These are phyloP conservation scores for Ephemerocybe angulata DNA, from an alignment of 768 basidiomycete species.

Conservation along the genomic window DNA sequence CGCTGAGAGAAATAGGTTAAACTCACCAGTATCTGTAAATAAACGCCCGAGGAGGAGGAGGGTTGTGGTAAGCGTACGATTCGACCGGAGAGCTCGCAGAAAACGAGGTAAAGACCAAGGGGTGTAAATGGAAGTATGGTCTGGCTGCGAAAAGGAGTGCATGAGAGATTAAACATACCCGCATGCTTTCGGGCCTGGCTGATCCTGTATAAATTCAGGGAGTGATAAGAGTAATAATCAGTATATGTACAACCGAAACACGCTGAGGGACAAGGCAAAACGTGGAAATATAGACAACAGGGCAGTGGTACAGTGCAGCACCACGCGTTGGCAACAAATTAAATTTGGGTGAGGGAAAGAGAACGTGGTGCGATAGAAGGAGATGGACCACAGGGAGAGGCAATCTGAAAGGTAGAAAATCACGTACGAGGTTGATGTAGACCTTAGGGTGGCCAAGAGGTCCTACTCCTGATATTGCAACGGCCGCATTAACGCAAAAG, in stretches of 20 bases:
- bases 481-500: not conserved
- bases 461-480: slow-evolving; percentile 66
- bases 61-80: not conserved
- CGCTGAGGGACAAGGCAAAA: not conserved
- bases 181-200: slow-evolving; percentile 82
- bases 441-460: slow-evolving; percentile 96
- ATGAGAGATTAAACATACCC: slow-evolving; percentile 58
- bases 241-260: not conserved
- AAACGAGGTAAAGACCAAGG: not conserved
- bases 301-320: too few species aligned
- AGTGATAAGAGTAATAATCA: slow-evolving; percentile 3
- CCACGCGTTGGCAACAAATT: slow-evolving; percentile 11
- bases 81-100: not conserved
- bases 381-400: not conserved
- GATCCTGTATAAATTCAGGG: slow-evolving; percentile 53
- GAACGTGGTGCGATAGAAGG: not conserved
- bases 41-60: slow-evolving; percentile 1
- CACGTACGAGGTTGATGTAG: slow-evolving; percentile 87
- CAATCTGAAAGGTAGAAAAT: not conserved
- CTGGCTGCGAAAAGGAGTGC: not conserved
- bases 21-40: slow-evolving; percentile 37
- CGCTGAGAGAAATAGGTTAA: slow-evolving; percentile 4
- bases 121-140: not conserved
- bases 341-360: not conserved
- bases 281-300: too few species aligned